Percentiles rank a stretch among this genome's conserved stretches.
phyloP scores from a whole-genome alignment of 2,329 filamentous ascomycete genomes.

The Botryotinia narcissicola region DNA sequence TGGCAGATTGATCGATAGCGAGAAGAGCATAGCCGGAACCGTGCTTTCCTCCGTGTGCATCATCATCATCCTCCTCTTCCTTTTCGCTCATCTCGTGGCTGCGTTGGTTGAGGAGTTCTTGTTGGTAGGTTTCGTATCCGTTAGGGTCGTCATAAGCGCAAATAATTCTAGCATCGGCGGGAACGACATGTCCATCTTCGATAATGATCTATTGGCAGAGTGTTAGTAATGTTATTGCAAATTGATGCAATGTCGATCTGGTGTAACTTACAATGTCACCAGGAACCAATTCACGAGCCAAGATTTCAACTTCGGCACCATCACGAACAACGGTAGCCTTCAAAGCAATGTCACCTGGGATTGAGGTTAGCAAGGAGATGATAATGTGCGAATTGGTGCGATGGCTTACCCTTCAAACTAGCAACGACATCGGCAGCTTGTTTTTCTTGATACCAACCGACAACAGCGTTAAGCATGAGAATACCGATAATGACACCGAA shows the following conservation, averaged over 20 bases:
- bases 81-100: constrained; percentile 60
- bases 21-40: constrained; percentile 60
- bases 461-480: constrained; percentile 69
- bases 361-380: neutral
- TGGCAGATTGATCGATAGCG: constrained; percentile 75
- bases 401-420: constrained; percentile 54
- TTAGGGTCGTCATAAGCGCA: constrained; percentile 69
- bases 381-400: neutral
- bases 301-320: constrained; percentile 65
- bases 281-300: constrained; percentile 71
- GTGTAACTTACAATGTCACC: constrained; percentile 65
- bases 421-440: constrained; percentile 76
- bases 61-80: constrained; percentile 49
- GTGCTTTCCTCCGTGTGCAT: constrained; percentile 56
- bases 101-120: constrained; percentile 60
- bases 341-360: constrained; percentile 69
- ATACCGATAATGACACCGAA: constrained; percentile 77
- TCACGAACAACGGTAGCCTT: constrained; percentile 66
- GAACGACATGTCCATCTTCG: constrained; percentile 69
- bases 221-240: neutral
- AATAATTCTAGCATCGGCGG: constrained; percentile 68
- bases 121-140: constrained; percentile 64
- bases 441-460: constrained; percentile 81
- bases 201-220: constrained; percentile 54
- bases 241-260: neutral